These are phyloP conservation scores for Biscogniauxia marginata DNA, from an alignment of 2,329 filamentous ascomycete genomes.

Conservation along the genomic window DNA sequence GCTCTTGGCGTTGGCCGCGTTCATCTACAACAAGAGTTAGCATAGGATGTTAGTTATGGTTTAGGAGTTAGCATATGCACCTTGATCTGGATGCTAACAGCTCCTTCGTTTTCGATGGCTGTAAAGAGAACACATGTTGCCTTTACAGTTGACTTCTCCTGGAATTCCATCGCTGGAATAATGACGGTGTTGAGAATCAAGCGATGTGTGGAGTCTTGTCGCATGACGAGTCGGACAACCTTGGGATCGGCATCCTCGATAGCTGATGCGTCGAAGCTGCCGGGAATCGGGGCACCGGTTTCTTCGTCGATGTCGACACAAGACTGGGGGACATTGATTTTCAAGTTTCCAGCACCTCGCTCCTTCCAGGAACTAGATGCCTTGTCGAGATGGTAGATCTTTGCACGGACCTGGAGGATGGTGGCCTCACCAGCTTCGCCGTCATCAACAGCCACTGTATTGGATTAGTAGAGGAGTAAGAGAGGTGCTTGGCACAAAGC, in stretches of 20 bases:
- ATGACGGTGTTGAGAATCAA: constrained; percentile 85
- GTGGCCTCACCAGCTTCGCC: constrained; percentile 83
- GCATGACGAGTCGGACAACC: constrained; percentile 77
- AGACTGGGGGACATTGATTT: constrained; percentile 71
- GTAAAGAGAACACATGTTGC: constrained; percentile 67
- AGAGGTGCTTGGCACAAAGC: constrained; percentile 20
- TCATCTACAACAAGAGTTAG: constrained; percentile 43
- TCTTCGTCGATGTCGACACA: constrained; percentile 55
- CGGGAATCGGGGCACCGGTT: constrained; percentile 46
- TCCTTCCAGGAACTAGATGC: constrained; percentile 80
- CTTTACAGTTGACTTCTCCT: constrained; percentile 72
- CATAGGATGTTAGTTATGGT: not conserved
- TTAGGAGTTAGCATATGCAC: constrained; percentile 37
- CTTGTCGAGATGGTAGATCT: constrained; percentile 78
- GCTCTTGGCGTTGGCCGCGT: constrained; percentile 49
- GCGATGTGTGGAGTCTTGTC: constrained; percentile 83
- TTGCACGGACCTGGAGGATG: constrained; percentile 72
- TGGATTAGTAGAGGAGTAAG: constrained; percentile 21
- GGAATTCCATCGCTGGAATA: constrained; percentile 75
- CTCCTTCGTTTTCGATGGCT: constrained; percentile 57
- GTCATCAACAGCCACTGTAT: constrained; percentile 68
- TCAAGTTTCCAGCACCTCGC: constrained; percentile 78
- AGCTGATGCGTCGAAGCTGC: constrained; percentile 55
- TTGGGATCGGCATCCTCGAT: constrained; percentile 50
- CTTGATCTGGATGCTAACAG: constrained; percentile 61